A percentile compares a stretch with the other conserved stretches of the same genome.
Evolutionary conservation across 345 rosid species (phyloP).

Genomic region (Hibiscus mutabilis): DNA sequence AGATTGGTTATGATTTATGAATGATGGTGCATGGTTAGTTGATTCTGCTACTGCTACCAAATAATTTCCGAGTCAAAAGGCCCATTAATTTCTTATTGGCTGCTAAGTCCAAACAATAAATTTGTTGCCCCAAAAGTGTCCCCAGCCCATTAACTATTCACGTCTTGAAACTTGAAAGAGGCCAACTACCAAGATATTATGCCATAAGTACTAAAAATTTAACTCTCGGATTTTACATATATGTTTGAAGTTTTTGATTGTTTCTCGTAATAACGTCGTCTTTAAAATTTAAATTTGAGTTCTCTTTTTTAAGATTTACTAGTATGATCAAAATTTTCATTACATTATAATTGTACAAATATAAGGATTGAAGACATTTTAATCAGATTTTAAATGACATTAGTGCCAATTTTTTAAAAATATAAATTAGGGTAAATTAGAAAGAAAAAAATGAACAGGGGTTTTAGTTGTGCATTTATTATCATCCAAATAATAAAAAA

Average conservation of each 20-base stretch:
- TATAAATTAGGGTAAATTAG: background rate
- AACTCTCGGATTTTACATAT: too few relatives aligned
- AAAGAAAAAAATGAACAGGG: background rate
- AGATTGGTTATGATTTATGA: too few relatives aligned
- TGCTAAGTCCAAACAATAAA: background rate
- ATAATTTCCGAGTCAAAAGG: background rate
- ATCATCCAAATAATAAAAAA: background rate
- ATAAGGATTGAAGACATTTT: too few relatives aligned
- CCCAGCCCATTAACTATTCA: constrained; percentile 20
- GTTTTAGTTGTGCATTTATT: background rate
- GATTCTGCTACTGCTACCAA: background rate
- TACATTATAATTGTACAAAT: too few relatives aligned
- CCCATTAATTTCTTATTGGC: background rate
- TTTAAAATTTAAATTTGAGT: too few relatives aligned
- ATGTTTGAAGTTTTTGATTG: too few relatives aligned
- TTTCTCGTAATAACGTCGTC: too few relatives aligned
- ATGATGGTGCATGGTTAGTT: background rate
- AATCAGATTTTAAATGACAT: too few relatives aligned
- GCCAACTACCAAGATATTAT: constrained; percentile 6
- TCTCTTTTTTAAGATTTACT: too few relatives aligned
- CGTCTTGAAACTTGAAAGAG: background rate
- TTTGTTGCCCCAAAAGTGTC: constrained; percentile 18
- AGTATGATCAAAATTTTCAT: too few relatives aligned
- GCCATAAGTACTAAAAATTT: background rate
- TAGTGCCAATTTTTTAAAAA: too few relatives aligned